Evolutionary conservation across 2,329 filamentous ascomycete species (phyloP), one percentile per base, ranked within the genome.

Genomic region (Epichloe brachyelytri): DNA sequence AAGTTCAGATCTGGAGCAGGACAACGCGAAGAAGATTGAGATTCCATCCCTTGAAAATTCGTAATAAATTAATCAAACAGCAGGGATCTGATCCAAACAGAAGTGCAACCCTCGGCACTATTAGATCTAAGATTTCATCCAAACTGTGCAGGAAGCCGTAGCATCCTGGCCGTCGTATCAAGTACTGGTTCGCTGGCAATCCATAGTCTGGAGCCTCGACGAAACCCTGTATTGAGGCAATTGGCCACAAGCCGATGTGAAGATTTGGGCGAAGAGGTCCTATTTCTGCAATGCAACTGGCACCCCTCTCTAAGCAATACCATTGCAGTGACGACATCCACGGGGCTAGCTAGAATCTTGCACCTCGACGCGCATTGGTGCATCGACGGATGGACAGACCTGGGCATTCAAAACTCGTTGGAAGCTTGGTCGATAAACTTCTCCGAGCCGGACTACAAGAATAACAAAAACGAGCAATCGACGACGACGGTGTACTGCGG

Each of bases 41-140:
- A 44, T 43, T 3, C n/a, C 5, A 30, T 36, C 19, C 30, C 37
- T 40, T 41, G 41, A 11, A 5, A 10, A 14, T 22, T 39, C n/a
- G 22, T 17, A 17, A n/a, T n/a, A n/a, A n/a, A 33, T 46, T 51
- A 30, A 51, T 40, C 26, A 3, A 17, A 20, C 20, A 12, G 49
- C 43, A 57, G 56, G 34, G 43, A 36, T 30, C 46, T 50, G 51
- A 60, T 83, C 4, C 79, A 87, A 61, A 83, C 76, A 1, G 56
- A 83, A 4, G 60, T 71, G 5, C 80, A 86, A 20, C 77, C 81
- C 4, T 88, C 82, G 49, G 90, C 88, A 5, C 77, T 96, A 30
- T 76, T 96, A 49, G 90, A 96, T 63, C 71, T 96, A 33, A 87
- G 90, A 58, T 97, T 96, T 65, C 80, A 83, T 54, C 79, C 78